Conservation (phyloP, 441 rosid genomes). For the Theobroma grandiflorum region DNA sequence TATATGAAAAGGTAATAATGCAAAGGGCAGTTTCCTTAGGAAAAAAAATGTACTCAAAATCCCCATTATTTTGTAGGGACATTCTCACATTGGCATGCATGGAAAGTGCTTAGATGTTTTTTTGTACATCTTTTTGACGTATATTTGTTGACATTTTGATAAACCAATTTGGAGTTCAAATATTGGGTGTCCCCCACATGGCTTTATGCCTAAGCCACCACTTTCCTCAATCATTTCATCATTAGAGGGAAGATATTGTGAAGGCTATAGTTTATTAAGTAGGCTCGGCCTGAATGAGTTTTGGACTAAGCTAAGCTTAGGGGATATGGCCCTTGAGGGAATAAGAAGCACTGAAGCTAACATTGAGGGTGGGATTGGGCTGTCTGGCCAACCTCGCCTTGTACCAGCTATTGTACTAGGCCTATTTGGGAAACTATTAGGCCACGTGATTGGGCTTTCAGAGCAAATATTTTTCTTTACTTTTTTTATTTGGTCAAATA, state of each 20-base stretch:
- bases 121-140: neutral
- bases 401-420: neutral
- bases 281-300: too few species aligned
- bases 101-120: constrained; percentile 11
- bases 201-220: constrained; percentile 40
- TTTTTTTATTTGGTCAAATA: too few species aligned
- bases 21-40: constrained; percentile 26
- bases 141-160: neutral
- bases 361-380: neutral
- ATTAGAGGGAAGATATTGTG: neutral
- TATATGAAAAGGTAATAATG: constrained; percentile 17
- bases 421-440: too few species aligned
- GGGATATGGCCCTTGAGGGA: too few species aligned
- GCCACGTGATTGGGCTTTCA: too few species aligned
- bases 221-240: constrained; percentile 38
- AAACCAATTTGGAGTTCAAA: constrained; percentile 32
- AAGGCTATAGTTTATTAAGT: neutral
- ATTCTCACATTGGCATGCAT: constrained; percentile 19
- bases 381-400: neutral
- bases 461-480: too few species aligned
- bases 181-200: constrained; percentile 51
- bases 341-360: too few species aligned
- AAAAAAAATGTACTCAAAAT: constrained; percentile 8
- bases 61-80: constrained; percentile 31
- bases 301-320: too few species aligned